Base-by-base conservation (phyloP, 768 basidiomycete species). In the Kwoniella shandongensis region DNA sequence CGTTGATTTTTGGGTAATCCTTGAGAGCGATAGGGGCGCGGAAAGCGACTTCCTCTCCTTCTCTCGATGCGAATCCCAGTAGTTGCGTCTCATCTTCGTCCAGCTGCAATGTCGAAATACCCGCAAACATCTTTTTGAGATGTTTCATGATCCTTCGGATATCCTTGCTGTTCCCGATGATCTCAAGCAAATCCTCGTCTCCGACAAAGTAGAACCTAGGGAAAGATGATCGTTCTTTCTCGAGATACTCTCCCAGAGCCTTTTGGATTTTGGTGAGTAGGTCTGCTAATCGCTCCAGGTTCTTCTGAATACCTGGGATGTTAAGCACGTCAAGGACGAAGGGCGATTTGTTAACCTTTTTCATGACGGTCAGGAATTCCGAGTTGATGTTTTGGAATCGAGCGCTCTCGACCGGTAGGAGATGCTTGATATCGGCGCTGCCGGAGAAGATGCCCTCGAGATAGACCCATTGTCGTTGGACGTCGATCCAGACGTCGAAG, bases 111-210 rank as follows among this genome's bases (percentile, higher is more conserved):
- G 91, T 92, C 1, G 91, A 87, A 36, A 99, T 87, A 25, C 96
- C 96, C 20, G 96, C 96, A 78, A 99, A 99, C 96, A 99, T 99
- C 83, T 99, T 99, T 81, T 97, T 98, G 58, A 99, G 82, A 79
- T 98, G 96, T 69, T 99, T 99, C 90, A 96, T 91, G 77, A 98
- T 89, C 36, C 96, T 88, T 41, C 91, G 78, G 66, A 98, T 96
- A 72, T 98, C 93, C 77, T 97, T 99, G 83, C 91, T 96, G 80
- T 99, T 99, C 62, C 96, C 96, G 63, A 99, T 98, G 68, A 99
- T 99, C 77, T 99, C 96, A 61, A 99, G 82, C 59, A 99, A 79
- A 74, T 99, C 96, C 74, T 99, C 96, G 78, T 99, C 96, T 69
- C 96, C 96, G 51, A 99, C 92, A 69, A 99, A 99, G 79, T 99